phyloP scores from a whole-genome alignment of 768 basidiomycete genomes.

The Suillus paluster region DNA sequence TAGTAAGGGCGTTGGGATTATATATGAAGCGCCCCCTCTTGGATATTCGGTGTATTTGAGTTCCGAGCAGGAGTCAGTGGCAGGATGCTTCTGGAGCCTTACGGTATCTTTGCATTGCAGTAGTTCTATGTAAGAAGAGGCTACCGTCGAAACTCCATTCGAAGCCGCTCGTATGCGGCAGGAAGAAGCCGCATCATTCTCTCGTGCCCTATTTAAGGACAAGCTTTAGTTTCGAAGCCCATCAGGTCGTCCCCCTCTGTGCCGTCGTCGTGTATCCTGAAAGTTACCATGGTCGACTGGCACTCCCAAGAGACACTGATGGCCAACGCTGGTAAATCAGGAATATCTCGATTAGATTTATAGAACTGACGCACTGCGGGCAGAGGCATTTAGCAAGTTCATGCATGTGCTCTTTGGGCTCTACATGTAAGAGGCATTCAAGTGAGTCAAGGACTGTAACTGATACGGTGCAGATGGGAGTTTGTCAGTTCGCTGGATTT shows the following conservation, averaged over 20 bases:
- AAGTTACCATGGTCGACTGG: slow-evolving; percentile 60
- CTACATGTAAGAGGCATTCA: slow-evolving; percentile 52
- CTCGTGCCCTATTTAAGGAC: not conserved
- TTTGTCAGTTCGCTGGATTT: slow-evolving; percentile 64
- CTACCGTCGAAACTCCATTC: not conserved
- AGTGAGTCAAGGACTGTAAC: not conserved
- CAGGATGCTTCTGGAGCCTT: not conserved
- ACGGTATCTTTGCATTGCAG: not conserved
- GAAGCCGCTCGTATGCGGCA: slow-evolving; percentile 2
- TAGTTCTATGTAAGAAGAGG: slow-evolving; percentile 1
- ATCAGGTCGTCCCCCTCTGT: not conserved
- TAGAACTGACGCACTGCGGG: slow-evolving; percentile 12
- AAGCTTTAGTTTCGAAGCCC: not conserved
- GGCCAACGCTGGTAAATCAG: slow-evolving; percentile 49
- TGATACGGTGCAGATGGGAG: slow-evolving; percentile 57
- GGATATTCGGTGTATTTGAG: not conserved
- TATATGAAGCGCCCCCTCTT: not conserved
- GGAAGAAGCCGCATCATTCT: not conserved
- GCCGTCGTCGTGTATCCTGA: not conserved
- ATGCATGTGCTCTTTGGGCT: slow-evolving; percentile 64
- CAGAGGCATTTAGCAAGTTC: slow-evolving; percentile 49
- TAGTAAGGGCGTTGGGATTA: not conserved
- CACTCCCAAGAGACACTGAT: slow-evolving; percentile 49
- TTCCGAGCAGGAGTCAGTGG: not conserved
- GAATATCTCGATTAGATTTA: not conserved